phyloP scores from a whole-genome alignment of 257 asterid genomes.

The Capsicum rhomboideum region DNA sequence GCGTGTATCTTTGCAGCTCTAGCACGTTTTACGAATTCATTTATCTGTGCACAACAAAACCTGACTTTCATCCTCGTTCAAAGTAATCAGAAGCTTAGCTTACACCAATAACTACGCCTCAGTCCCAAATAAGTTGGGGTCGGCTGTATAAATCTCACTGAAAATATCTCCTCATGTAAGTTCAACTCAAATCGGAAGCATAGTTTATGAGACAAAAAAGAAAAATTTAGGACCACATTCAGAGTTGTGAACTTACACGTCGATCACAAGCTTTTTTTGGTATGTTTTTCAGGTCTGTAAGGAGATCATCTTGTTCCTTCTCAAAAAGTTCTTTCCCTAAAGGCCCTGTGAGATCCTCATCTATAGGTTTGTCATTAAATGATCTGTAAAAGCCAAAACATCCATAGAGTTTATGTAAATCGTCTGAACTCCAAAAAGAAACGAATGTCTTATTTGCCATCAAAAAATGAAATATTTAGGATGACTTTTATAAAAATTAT shows the following conservation, averaged over 20 bases:
- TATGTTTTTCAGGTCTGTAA: constrained; percentile 65
- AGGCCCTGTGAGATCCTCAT: constrained; percentile 61
- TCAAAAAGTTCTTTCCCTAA: constrained; percentile 80
- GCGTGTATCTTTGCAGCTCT: constrained; percentile 96
- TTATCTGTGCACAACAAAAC: constrained; percentile 42
- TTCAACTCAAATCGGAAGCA: background rate
- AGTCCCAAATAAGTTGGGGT: background rate
- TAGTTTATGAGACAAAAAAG: background rate
- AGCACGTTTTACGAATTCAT: constrained; percentile 93
- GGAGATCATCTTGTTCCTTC: constrained; percentile 91
- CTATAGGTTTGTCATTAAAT: constrained; percentile 81
- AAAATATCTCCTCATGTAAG: background rate
- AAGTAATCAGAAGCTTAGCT: background rate
- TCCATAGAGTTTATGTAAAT: background rate
- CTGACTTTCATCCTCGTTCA: background rate
- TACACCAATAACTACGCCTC: background rate
- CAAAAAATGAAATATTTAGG: background rate
- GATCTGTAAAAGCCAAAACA: constrained; percentile 36
- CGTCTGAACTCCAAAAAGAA: background rate
- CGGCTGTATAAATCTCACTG: background rate
- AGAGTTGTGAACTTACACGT: constrained; percentile 43
- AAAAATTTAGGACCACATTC: background rate
- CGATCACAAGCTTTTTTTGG: constrained; percentile 97
- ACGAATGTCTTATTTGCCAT: background rate
- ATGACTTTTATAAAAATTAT: background rate